phyloP scores from a whole-genome alignment of 1,284 basidiomycete genomes.

The Fomitopsis schrenkii region DNA sequence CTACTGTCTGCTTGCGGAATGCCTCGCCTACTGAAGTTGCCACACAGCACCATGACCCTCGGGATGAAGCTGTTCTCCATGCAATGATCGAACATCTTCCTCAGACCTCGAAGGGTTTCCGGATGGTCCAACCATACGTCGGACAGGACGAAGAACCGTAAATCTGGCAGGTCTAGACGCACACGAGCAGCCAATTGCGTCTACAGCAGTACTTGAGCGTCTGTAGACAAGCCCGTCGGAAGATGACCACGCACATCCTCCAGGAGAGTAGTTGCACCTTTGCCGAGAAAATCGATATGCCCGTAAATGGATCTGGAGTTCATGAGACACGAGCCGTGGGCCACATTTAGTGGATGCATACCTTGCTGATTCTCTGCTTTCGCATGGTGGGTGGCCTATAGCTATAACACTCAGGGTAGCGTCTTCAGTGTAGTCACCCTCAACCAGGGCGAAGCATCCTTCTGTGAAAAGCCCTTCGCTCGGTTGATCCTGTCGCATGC shows the following conservation, averaged over 20 bases:
- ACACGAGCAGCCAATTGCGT: constrained; percentile 57
- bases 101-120: constrained; percentile 75
- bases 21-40: constrained; percentile 87
- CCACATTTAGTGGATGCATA: constrained; percentile 29
- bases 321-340: background rate
- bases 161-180: constrained; percentile 61
- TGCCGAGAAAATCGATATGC: constrained; percentile 92
- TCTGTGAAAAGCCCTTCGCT: constrained; percentile 97
- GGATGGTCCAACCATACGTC: constrained; percentile 95
- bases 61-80: constrained; percentile 85
- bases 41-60: constrained; percentile 88
- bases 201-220: constrained; percentile 32
- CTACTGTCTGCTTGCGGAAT: constrained; percentile 75
- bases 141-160: constrained; percentile 93
- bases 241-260: constrained; percentile 71
- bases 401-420: constrained; percentile 87
- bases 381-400: constrained; percentile 96
- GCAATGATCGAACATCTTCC: constrained; percentile 89
- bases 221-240: background rate
- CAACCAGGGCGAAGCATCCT: constrained; percentile 91
- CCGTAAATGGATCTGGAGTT: constrained; percentile 79
- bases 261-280: constrained; percentile 85
- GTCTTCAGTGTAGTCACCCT: constrained; percentile 95
- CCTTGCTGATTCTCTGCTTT: constrained; percentile 80
- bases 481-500: constrained; percentile 66